Conservation (phyloP, 495 filamentous ascomycete genomes). For the Corynascus novoguineensis region DNA sequence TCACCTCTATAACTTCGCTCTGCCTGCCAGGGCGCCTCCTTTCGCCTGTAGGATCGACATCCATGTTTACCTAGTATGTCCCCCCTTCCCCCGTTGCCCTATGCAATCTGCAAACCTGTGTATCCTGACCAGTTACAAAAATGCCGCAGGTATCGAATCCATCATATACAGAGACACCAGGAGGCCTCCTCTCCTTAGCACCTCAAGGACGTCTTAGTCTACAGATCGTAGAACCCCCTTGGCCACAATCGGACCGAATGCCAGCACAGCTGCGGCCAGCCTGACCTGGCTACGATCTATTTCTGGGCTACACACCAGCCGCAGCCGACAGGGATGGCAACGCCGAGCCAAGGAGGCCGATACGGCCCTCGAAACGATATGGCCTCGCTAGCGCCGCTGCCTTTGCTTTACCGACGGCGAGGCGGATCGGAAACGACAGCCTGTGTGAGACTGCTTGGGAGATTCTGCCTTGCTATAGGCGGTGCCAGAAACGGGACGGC, state of each 20-base stretch:
- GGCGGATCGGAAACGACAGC: conserved; percentile 12
- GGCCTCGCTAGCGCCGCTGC: conserved; percentile 13
- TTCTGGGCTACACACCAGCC: conserved; percentile 5
- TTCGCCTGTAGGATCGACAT: not conserved
- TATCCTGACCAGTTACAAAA: conserved; percentile 13
- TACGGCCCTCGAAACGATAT: conserved; percentile 9
- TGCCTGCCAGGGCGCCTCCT: conserved; percentile 5
- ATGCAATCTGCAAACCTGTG: not conserved
- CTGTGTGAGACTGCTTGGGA: not conserved
- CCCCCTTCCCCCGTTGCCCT: not conserved
- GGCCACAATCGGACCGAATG: conserved; percentile 14
- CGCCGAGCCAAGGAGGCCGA: conserved; percentile 9
- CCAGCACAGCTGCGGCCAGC: conserved; percentile 7
- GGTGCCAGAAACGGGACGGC: conserved; percentile 9
- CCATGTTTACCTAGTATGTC: conserved; percentile 6
- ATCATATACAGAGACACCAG: conserved; percentile 4
- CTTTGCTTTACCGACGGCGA: conserved; percentile 14
- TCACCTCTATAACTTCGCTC: conserved; percentile 7
- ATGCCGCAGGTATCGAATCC: conserved; percentile 13
- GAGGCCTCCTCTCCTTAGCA: conserved; percentile 11
- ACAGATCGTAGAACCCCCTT: conserved; percentile 5
- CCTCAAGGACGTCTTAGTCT: conserved; percentile 10
- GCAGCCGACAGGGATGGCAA: conserved; percentile 2
- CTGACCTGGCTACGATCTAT: conserved; percentile 13
- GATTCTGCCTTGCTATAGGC: conserved; percentile 9